Evolutionary conservation across 495 filamentous ascomycete genomes (phyloP).

Genomic region (Diplogelasinospora grovesii): DNA sequence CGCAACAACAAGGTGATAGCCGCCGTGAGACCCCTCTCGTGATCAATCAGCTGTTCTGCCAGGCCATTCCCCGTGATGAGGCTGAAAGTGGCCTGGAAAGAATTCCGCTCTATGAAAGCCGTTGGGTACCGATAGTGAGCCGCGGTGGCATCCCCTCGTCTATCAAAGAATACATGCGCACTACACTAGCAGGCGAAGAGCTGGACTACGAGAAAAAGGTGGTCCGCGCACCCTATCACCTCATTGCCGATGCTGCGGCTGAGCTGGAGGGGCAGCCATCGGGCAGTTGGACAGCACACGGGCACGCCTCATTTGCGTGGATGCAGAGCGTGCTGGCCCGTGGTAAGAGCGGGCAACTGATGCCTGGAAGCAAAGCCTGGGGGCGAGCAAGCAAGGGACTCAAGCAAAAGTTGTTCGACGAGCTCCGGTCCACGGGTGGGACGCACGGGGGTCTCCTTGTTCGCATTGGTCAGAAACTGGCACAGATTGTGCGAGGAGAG

Average conservation of each 20-base stretch:
- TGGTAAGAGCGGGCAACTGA: constrained; percentile 4
- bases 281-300: no score
- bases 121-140: no score
- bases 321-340: constrained; percentile 11
- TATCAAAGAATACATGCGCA: neutral
- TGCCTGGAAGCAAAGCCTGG: constrained; percentile 7
- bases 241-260: constrained; percentile 12
- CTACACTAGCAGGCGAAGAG: neutral
- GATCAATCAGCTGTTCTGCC: constrained; percentile 8
- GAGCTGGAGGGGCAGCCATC: constrained; percentile 7
- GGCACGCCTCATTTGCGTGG: no score
- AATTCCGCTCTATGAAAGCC: no score
- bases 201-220: constrained; percentile 30
- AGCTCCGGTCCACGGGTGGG: constrained; percentile 4
- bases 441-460: constrained; percentile 18
- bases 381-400: constrained; percentile 1
- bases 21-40: no score
- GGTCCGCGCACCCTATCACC: constrained; percentile 11
- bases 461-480: constrained; percentile 30
- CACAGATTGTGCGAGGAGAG: constrained; percentile 31
- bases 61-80: constrained; percentile 5
- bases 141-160: no score
- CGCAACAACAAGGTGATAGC: neutral
- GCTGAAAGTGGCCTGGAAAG: no score
- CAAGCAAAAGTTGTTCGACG: constrained; percentile 9